A percentile compares a stretch with the other conserved stretches of the same genome.
Conservation (phyloP, 805 yeast genomes). For the Suhomyces canberraensis region DNA sequence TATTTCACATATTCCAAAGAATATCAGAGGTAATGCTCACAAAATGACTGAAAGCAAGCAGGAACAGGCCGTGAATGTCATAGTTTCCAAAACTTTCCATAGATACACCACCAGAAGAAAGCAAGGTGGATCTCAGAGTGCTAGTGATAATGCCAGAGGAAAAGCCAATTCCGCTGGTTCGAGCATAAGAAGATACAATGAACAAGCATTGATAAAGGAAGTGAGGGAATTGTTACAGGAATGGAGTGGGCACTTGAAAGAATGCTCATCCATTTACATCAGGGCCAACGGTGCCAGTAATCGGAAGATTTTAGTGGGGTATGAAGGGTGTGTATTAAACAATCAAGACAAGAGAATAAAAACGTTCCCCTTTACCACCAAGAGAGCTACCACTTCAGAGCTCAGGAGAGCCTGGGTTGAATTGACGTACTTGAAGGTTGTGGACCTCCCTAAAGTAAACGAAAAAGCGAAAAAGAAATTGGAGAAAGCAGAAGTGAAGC, state of each 20-base stretch:
- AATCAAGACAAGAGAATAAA: slow-evolving; percentile 60
- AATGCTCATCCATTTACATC: slow-evolving; percentile 69
- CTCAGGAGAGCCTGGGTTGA: slow-evolving; percentile 82
- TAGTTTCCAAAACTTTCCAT: slow-evolving; percentile 84
- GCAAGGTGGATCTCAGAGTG: slow-evolving; percentile 96
- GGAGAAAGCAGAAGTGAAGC: slow-evolving; percentile 5
- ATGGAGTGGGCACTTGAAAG: slow-evolving; percentile 62
- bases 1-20: slow-evolving; percentile 63
- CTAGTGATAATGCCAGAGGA: slow-evolving; percentile 88
- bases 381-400: slow-evolving; percentile 79
- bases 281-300: slow-evolving; percentile 77
- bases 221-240: slow-evolving; percentile 60
- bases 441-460: slow-evolving; percentile 51
- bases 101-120: slow-evolving; percentile 94
- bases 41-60: slow-evolving; percentile 46
- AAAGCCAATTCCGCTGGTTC: slow-evolving; percentile 96
- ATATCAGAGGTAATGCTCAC: slow-evolving; percentile 54
- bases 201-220: slow-evolving; percentile 75
- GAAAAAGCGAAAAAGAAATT: slow-evolving; percentile 20
- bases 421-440: slow-evolving; percentile 55
- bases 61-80: slow-evolving; percentile 60
- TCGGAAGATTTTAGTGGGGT: slow-evolving; percentile 62
- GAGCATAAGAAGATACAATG: slow-evolving; percentile 82
- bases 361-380: slow-evolving; percentile 84
- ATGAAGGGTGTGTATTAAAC: slow-evolving; percentile 53